Evolutionary conservation across 768 basidiomycete genomes (phyloP), one percentile per base, ranked within the genome.

Genomic region (Pleurotus pulmonarius): DNA sequence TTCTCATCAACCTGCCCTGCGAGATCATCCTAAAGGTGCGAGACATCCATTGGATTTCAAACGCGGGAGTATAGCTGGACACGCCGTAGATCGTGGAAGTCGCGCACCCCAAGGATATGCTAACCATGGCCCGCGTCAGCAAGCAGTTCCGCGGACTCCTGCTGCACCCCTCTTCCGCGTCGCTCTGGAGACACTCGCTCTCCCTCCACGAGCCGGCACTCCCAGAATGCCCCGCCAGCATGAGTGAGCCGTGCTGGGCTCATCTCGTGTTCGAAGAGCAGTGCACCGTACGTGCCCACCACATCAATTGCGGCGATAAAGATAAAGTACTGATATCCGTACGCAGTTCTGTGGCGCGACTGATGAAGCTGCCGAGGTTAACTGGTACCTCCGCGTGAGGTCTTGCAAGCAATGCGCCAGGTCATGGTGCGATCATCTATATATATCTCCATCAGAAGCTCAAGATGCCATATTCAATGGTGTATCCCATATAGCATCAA

Each of bases 341-440:
- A 26, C 37, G 37, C 37, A 52, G 51, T 52, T 52, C 24, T 52
- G 51, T 37, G 38, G 29, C 16, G 15, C 51, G n/a, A 20, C 6
- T 9, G 38, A 52, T 9, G 38, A 52, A n/a, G 51, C 25, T 5
- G 13, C 38, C 9, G 38, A 52, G 20, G 34, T 52, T 9, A 39
- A 52, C 15, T 52, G 51, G 51, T 52, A 52, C 22, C 38, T 52
- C 12, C 51, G 51, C 51, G 51, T 52, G 12, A 26, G 51, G 15
- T 12, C 40, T 22, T 52, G 51, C 15, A 26, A 13, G 22, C 9
- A n/a, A 7, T 52, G 51, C n/a, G 38, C 51, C 6, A 15, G 39
- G 18, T 39, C 51, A 39, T 37, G 37, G 51, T 52, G 12, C 15
- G 51, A 12, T 16, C n/a, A 12, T n/a, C 15, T 5, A 41, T 37